Evolutionary conservation across 768 basidiomycete species (phyloP), one percentile per base, ranked within the genome.

Genomic region (Termitomyces sp.): DNA sequence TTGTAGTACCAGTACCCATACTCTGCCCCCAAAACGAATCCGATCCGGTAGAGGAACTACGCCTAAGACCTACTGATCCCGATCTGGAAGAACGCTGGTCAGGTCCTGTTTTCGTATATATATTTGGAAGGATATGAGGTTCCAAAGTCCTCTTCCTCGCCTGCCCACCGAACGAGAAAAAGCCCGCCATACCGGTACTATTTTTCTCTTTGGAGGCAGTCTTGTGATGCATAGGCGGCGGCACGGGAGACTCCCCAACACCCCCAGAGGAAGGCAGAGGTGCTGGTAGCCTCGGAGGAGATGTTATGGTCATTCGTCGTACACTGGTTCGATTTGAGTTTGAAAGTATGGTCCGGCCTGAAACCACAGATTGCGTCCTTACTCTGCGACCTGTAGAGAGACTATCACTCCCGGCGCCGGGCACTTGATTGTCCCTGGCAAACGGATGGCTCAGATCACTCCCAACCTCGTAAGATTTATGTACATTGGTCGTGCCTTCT

Each of bases 221-320:
- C 41, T 44, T 70, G 61, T 67, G 67, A 55, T 67, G 72, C 6
- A 59, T 65, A 34, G 60, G 73, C 11, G 71, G 81, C 47, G 69
- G 52, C 30, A 53, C 69, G 4, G 89, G 89, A 0, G 85, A 80
- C 58, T 86, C 84, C 28, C 88, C 88, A 21, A 90, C 78, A 25
- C 84, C 87, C 30, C 83, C 85, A 5, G 75, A 67, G 35, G 73
- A 66, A 61, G 66, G 57, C 73, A 75, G 62, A 77, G 76, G 70
- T 6, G 71, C 63, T 14, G 72, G 72, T 35, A 64, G 69, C 44
- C 65, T 72, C 43, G 58, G 63, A 27, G 58, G 63, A 27, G 70
- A 68, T 7, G 76, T 70, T 49, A 72, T 63, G 1, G 72, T 72
- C 6, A 78, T 72, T 25, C 73, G 72, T 17, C 71, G 68, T 32